Evolutionary conservation across 345 rosid genomes (phyloP).

Genomic region (Balakata baccata): DNA sequence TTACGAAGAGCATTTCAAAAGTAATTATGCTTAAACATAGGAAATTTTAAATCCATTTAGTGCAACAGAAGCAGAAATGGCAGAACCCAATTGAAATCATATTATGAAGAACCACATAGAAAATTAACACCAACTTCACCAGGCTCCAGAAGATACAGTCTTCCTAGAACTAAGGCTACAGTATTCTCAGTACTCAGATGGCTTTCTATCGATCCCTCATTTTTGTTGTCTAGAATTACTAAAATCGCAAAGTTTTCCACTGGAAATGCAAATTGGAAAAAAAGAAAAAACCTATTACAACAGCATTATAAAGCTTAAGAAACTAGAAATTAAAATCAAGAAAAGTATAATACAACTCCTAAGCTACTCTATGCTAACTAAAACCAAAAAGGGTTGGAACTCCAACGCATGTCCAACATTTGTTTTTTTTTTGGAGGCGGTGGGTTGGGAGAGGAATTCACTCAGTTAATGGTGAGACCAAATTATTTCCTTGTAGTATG

Average conservation of each 20-base stretch:
- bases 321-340: background rate
- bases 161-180: background rate
- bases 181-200: background rate
- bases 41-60: too few species aligned
- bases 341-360: background rate
- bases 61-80: too few species aligned
- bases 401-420: slow-evolving; percentile 1
- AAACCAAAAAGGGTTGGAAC: slow-evolving; percentile 13
- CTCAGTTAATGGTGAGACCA: background rate
- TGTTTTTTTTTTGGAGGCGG: too few species aligned
- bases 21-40: too few species aligned
- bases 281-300: background rate
- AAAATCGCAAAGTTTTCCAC: too few species aligned
- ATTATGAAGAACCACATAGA: too few species aligned
- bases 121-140: too few species aligned
- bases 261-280: background rate
- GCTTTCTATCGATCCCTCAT: background rate
- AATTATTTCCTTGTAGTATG: background rate
- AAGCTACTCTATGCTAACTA: background rate
- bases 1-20: too few species aligned
- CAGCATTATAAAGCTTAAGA: background rate
- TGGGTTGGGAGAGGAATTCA: background rate
- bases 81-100: too few species aligned
- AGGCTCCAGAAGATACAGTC: background rate
- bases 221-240: background rate